A percentile compares a stretch with the other conserved stretches of the same genome.
Conservation (phyloP, 805 yeast species). For the Metschnikowia cubensis region DNA sequence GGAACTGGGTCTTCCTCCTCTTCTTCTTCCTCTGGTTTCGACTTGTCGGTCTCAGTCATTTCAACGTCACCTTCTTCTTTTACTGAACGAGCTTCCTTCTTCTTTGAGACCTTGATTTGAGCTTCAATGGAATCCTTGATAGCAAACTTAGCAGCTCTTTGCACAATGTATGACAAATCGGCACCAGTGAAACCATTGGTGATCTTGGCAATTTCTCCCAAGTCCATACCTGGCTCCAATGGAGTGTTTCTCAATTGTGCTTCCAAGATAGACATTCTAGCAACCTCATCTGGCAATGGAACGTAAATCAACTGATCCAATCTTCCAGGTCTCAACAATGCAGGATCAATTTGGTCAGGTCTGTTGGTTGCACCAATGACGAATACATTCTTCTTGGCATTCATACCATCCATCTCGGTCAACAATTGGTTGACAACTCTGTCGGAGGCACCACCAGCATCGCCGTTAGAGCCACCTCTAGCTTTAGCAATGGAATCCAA, state of each 20-base stretch:
- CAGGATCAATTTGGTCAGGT: constrained; percentile 99
- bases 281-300: constrained; percentile 95
- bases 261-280: constrained; percentile 85
- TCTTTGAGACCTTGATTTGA: constrained; percentile 32
- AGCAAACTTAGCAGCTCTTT: constrained; percentile 98
- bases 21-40: constrained; percentile 42
- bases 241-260: constrained; percentile 99
- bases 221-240: constrained; percentile 92
- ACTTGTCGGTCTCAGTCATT: constrained; percentile 36
- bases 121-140: constrained; percentile 98
- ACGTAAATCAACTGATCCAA: constrained; percentile 97
- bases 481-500: constrained; percentile 96
- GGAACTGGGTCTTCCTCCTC: constrained; percentile 92
- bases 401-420: constrained; percentile 99
- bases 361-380: constrained; percentile 99
- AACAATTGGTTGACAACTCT: constrained; percentile 93
- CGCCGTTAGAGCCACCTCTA: constrained; percentile 70
- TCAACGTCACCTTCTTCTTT: constrained; percentile 44
- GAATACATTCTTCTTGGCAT: constrained; percentile 97
- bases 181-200: constrained; percentile 99
- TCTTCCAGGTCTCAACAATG: constrained; percentile 97
- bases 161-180: constrained; percentile 93
- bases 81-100: constrained; percentile 36
- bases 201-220: constrained; percentile 82
- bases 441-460: constrained; percentile 96